Evolutionary conservation across 352 stramenopile species (phyloP).

Genomic region (Phytophthora tubulina): DNA sequence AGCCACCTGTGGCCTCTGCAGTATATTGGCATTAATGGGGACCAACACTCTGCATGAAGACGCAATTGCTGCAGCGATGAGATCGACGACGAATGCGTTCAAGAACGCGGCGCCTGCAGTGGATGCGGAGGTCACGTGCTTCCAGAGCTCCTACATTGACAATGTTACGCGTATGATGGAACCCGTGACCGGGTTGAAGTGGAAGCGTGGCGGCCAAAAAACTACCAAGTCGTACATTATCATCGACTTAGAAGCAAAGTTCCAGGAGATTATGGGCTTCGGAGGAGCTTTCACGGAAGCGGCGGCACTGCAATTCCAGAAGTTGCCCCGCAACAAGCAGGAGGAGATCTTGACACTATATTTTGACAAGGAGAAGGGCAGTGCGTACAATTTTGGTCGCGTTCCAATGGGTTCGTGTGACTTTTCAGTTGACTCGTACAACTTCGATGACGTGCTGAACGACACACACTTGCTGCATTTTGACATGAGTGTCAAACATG

Average conservation of each 20-base stretch:
- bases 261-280: slow-evolving; percentile 90
- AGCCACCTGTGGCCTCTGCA: slow-evolving; percentile 37
- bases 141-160: slow-evolving; percentile 74
- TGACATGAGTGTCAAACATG: slow-evolving; percentile 73
- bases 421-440: slow-evolving; percentile 90
- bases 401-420: slow-evolving; percentile 93
- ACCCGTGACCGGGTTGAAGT: slow-evolving; percentile 54
- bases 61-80: slow-evolving; percentile 13
- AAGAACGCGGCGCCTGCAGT: slow-evolving; percentile 22
- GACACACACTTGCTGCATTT: slow-evolving; percentile 84
- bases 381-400: slow-evolving; percentile 88
- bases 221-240: slow-evolving; percentile 49
- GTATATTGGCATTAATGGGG: slow-evolving; percentile 31
- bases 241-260: slow-evolving; percentile 58
- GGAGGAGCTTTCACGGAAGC: slow-evolving; percentile 94
- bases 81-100: slow-evolving; percentile 8
- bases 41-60: slow-evolving; percentile 30
- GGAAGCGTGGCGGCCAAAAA: slow-evolving; percentile 24
- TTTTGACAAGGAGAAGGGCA: slow-evolving; percentile 83
- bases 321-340: slow-evolving; percentile 77
- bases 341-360: slow-evolving; percentile 89
- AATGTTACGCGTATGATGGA: slow-evolving; percentile 74
- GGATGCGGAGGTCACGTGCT: slow-evolving; percentile 49
- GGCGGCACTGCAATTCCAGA: slow-evolving; percentile 86
- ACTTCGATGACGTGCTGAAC: slow-evolving; percentile 78